Evolutionary conservation across 306 rosid species (phyloP), one percentile per base, ranked within the genome.

Genomic region (Astragalus membranaceus): DNA sequence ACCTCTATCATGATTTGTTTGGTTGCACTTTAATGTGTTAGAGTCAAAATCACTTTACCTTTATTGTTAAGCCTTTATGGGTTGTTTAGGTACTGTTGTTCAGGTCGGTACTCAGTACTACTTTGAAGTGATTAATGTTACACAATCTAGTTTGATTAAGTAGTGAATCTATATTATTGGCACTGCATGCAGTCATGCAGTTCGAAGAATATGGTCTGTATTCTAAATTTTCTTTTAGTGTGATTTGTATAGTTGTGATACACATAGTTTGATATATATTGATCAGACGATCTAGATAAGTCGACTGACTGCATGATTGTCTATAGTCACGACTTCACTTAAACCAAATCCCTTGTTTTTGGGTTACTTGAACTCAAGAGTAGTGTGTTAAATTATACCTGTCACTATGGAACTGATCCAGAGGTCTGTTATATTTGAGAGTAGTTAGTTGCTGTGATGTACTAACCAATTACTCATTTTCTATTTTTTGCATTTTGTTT

Each of bases 11-110:
- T 9, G 4, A 55, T 55, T 74, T 65, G 39, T n/a, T n/a, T n/a
- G n/a, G n/a, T 74, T 74, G 39, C 65, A 74, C 69, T 56, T 50
- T 51, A 5, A 32, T 52, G 12, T 51, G 10, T n/a, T n/a, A n/a
- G 61, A 67, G 62, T 13, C 53, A 8, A n/a, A 32, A 33, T 30
- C 43, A 57, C 63, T 53, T 20, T 56, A 57, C 30, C 48, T 8
- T 1, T n/a, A 60, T 39, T 26, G 30, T 26, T 35, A 35, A 33
- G 39, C 0, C 60, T 67, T 70, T 43, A 26, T 37, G 61, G 20
- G 26, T 47, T 37, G 61, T 13, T 39, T 47, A 16, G 15, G 7
- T 3, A 29, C 7, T 13, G n/a, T 56, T 10, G 10, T 56, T 12
- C 64, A 58, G 39, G 55, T n/a, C 10, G 20, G 29, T 53, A 26